Conservation (phyloP, 768 basidiomycete species). For the Russula foetens region DNA sequence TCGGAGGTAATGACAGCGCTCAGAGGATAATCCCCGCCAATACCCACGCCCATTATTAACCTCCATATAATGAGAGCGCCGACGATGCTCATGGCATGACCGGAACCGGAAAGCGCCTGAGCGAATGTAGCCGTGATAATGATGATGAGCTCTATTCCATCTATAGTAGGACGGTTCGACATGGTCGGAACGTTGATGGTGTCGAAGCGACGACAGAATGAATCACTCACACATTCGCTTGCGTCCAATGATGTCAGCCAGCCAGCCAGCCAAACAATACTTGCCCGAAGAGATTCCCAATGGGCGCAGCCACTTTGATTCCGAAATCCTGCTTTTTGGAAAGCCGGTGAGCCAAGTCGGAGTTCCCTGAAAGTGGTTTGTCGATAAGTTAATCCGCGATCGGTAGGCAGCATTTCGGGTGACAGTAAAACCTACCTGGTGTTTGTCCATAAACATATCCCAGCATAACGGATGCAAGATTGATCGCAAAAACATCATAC, state of each 20-base stretch:
- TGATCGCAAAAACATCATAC: conserved; percentile 88
- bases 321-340: conserved; percentile 26
- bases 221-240: conserved; percentile 47
- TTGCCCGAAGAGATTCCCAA: conserved; percentile 35
- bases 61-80: conserved; percentile 78
- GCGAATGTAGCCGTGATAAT: conserved; percentile 74
- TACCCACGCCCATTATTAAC: conserved; percentile 75
- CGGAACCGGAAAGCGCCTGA: conserved; percentile 71
- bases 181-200: neutral
- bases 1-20: conserved; percentile 84
- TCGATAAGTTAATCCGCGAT: neutral
- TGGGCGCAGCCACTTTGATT: conserved; percentile 34
- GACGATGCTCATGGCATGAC: conserved; percentile 60
- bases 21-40: conserved; percentile 85
- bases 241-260: conserved; percentile 36
- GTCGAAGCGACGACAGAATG: conserved; percentile 22
- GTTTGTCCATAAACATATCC: conserved; percentile 64
- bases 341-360: neutral
- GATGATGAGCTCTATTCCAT: conserved; percentile 72
- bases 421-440: neutral
- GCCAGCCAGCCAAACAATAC: conserved; percentile 37
- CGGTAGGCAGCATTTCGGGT: neutral
- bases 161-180: conserved; percentile 24
- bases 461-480: conserved; percentile 74
- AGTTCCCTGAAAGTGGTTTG: neutral